phyloP scores from a whole-genome alignment of 106 monocot species.

The Dioscorea dumetorum region DNA sequence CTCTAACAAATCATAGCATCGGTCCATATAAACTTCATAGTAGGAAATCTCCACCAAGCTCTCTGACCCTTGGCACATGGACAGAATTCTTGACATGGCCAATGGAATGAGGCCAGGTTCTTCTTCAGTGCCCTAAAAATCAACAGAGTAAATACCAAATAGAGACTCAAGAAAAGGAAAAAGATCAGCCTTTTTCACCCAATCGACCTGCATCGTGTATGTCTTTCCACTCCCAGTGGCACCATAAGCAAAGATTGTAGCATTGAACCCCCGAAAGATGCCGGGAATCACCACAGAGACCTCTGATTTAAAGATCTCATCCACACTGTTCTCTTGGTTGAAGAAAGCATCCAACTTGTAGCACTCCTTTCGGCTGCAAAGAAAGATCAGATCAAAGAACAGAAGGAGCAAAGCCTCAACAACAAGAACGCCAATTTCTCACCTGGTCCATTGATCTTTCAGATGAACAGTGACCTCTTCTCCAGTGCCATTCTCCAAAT shows the following conservation, averaged over 20 bases:
- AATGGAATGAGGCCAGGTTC: constrained; percentile 65
- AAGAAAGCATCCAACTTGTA: constrained; percentile 95
- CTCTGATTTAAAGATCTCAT: constrained; percentile 56
- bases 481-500: not conserved
- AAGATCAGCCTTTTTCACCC: not conserved
- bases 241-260: constrained; percentile 77
- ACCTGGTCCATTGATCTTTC: constrained; percentile 86
- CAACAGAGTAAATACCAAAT: not conserved
- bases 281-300: constrained; percentile 52
- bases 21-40: constrained; percentile 88
- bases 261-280: constrained; percentile 56
- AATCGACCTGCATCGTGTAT: constrained; percentile 86
- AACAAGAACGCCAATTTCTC: not conserved
- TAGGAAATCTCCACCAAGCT: constrained; percentile 59
- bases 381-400: not conserved
- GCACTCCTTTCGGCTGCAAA: constrained; percentile 69
- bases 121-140: constrained; percentile 51
- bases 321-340: constrained; percentile 39
- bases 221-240: constrained; percentile 94
- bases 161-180: too few species aligned
- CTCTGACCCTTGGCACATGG: constrained; percentile 15
- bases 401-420: not conserved
- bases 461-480: constrained; percentile 76
- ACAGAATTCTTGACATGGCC: constrained; percentile 50
- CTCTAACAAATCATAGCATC: constrained; percentile 83